Conservation (phyloP, 2,329 filamentous ascomycete species). For the Pyrenophora graminea region DNA sequence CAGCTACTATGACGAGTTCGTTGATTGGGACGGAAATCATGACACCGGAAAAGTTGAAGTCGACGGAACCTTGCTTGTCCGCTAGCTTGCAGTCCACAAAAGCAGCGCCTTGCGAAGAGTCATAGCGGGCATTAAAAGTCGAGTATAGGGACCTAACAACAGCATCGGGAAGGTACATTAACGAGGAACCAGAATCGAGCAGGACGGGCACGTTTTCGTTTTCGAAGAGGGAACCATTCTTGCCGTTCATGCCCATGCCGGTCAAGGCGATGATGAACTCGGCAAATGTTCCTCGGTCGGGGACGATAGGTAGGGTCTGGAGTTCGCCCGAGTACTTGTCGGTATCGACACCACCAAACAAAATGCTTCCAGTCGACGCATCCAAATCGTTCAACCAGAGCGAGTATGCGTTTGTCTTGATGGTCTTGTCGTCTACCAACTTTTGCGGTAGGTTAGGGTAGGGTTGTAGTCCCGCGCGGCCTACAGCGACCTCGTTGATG, state of each 20-base stretch:
- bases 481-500: constrained; percentile 75
- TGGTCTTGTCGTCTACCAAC: constrained; percentile 65
- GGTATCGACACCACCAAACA: constrained; percentile 82
- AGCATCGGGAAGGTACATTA: constrained; percentile 69
- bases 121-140: constrained; percentile 49
- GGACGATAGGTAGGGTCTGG: constrained; percentile 63
- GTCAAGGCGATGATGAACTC: constrained; percentile 59
- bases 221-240: constrained; percentile 50
- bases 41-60: constrained; percentile 61
- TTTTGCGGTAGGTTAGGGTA: constrained; percentile 68
- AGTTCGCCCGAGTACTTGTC: constrained; percentile 71
- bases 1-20: constrained; percentile 61
- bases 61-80: constrained; percentile 55
- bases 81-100: constrained; percentile 59
- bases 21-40: constrained; percentile 60
- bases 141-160: constrained; percentile 55
- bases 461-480: constrained; percentile 54
- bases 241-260: constrained; percentile 50
- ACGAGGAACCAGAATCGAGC: constrained; percentile 75
- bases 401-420: constrained; percentile 68
- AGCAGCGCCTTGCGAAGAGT: constrained; percentile 49
- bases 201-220: constrained; percentile 60
- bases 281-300: constrained; percentile 54
- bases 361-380: constrained; percentile 69
- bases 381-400: constrained; percentile 65